A percentile compares a stretch with the other conserved stretches of the same genome.
phyloP scores from a whole-genome alignment of 2,329 filamentous ascomycete species.

The Calonectria fujianensis region DNA sequence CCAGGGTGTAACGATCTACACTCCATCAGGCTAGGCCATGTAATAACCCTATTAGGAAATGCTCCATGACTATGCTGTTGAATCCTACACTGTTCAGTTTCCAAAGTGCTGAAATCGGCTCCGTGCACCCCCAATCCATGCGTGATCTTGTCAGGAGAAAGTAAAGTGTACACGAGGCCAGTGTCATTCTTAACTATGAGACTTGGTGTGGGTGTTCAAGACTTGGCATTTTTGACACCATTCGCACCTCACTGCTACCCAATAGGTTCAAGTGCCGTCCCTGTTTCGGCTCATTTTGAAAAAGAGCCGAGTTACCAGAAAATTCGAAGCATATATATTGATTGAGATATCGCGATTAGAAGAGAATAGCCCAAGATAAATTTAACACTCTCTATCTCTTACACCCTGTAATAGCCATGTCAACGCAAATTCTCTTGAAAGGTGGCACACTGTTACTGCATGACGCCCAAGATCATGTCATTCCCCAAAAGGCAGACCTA shows the following conservation, averaged over 20 bases:
- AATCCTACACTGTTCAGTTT: background rate
- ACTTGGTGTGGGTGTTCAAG: background rate
- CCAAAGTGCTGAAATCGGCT: background rate
- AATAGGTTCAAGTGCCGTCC: background rate
- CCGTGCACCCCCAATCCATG: background rate
- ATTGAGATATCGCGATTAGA: background rate
- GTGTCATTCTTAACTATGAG: too few relatives aligned
- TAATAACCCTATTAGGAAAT: background rate
- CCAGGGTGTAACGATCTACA: background rate
- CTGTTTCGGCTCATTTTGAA: too few relatives aligned
- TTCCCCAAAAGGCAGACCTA: background rate
- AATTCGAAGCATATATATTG: background rate
- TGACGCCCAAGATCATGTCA: background rate
- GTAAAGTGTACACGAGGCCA: background rate
- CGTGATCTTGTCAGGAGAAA: background rate
- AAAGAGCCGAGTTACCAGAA: background rate
- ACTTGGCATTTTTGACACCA: background rate
- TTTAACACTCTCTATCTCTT: too few relatives aligned
- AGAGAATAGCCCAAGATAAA: background rate
- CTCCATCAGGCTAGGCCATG: background rate
- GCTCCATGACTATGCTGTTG: background rate
- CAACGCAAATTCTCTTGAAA: background rate
- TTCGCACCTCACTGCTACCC: background rate
- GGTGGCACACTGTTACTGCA: conserved; percentile 7
- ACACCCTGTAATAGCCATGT: background rate